Evolutionary conservation across 2,329 filamentous ascomycete species (phyloP), one percentile per base, ranked within the genome.

Genomic region (Ascochyta clinopodiicola): DNA sequence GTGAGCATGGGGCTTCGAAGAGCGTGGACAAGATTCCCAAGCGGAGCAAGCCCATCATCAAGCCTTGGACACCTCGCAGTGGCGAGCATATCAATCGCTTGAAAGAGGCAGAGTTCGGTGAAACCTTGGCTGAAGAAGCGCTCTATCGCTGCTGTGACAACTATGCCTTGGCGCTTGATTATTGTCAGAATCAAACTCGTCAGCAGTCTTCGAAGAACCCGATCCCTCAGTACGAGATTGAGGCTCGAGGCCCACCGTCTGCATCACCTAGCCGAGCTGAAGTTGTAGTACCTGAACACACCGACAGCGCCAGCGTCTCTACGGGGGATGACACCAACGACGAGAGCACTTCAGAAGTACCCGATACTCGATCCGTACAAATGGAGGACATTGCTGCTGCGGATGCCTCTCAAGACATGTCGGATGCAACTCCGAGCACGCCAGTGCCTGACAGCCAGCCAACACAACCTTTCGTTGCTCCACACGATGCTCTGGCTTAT

Each of bases 91-190:
- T 80, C 27, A 60, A 68, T 2, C 78, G 78, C 25, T 68, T 86
- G 17, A 75, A 72, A 42, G 79, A 81, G 8, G 56, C 44, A 27
- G 79, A 79, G 50, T 82, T 81, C 1, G 85, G 86, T 19, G 78
- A 83, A 38, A 84, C 86, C 12, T 80, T 97, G 47, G 88, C 84
- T 6, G 82, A 84, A 29, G 94, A 98, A 75, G 92, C 91, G 27
- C 78, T 95, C 0, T 97, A 91, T 73, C 87, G 94, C 50, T 91
- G 91, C 66, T 89, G 91, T 67, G 91, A 91, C 51, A 83, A 84
- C 48, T 66, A 76, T 4, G 72, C 78, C 2, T 77, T 80, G 24
- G 87, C 91, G 6, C 79, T 81, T 31, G 90, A 95, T 51, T 98
- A 98, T 72, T 95, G 90, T 70, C 81, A 80, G 51, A 85, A 87